Conservation (phyloP, 1,139 yeast species). For the Saccharomyces hybrid region DNA sequence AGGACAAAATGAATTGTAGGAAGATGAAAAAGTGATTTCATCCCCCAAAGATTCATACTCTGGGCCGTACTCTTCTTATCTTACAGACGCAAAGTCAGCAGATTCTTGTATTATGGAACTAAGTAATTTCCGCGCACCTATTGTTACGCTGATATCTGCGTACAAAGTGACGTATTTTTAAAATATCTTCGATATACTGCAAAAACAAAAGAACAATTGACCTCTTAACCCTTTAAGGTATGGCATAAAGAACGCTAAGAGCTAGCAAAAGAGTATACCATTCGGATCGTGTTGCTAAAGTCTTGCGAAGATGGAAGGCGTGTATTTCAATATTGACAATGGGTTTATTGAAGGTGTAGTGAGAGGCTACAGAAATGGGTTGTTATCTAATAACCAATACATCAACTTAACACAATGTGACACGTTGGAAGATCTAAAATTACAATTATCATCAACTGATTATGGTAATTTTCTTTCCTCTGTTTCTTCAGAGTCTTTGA, state of each 20-base stretch:
- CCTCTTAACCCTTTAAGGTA: constrained; percentile 17
- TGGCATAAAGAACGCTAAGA: background rate
- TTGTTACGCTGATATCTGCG: background rate
- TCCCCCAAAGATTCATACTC: background rate
- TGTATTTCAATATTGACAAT: constrained; percentile 74
- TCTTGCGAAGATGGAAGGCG: constrained; percentile 59
- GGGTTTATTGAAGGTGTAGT: constrained; percentile 94
- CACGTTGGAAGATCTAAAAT: constrained; percentile 82
- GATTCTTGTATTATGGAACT: background rate
- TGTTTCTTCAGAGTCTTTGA: constrained; percentile 72
- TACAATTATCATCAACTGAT: constrained; percentile 91
- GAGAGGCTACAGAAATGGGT: constrained; percentile 86
- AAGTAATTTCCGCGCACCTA: background rate
- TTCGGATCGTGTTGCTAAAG: background rate
- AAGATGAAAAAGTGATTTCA: background rate
- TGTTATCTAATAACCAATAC: constrained; percentile 71
- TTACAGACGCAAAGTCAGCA: background rate
- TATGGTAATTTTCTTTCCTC: constrained; percentile 86
- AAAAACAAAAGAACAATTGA: constrained; percentile 13
- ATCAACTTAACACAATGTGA: constrained; percentile 94
- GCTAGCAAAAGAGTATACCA: background rate
- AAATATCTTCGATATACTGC: background rate
- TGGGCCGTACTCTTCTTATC: background rate
- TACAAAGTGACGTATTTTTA: background rate
- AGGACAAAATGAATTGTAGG: background rate